Conservation (phyloP, 768 basidiomycete genomes). For the Hygrophoropsis aurantiaca region DNA sequence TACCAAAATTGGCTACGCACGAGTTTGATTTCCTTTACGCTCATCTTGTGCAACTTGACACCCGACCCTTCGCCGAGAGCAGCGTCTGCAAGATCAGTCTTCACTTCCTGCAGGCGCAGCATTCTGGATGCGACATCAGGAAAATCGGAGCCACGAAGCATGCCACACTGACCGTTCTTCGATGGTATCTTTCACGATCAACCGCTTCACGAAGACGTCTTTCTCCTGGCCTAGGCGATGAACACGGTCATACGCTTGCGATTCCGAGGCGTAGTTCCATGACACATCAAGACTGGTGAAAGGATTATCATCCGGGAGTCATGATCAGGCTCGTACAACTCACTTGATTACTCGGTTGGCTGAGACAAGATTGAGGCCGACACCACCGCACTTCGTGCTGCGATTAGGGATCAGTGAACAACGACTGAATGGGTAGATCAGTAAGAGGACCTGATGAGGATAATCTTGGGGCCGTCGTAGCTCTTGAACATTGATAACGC, state of each 20-base stretch:
- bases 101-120: constrained; percentile 66
- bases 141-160: background rate
- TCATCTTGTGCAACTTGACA: constrained; percentile 59
- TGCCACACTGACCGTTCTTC: constrained; percentile 63
- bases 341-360: constrained; percentile 74
- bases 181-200: constrained; percentile 66
- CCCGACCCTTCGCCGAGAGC: constrained; percentile 70
- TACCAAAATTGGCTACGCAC: constrained; percentile 34
- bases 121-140: too few relatives aligned
- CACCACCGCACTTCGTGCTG: constrained; percentile 68
- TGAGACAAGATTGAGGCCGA: constrained; percentile 64
- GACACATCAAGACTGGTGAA: constrained; percentile 61
- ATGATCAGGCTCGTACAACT: constrained; percentile 21
- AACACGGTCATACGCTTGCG: constrained; percentile 61
- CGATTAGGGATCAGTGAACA: background rate
- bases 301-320: too few relatives aligned
- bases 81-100: constrained; percentile 63
- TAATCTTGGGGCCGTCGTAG: constrained; percentile 56
- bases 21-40: constrained; percentile 66
- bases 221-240: constrained; percentile 75
- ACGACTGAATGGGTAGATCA: background rate
- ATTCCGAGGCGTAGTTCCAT: constrained; percentile 74
- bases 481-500: constrained; percentile 55
- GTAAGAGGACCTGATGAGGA: constrained; percentile 56
- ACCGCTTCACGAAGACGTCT: constrained; percentile 63